phyloP scores from a whole-genome alignment of 192 early-diverging fungal genomes.

The Coemansia sp. region DNA sequence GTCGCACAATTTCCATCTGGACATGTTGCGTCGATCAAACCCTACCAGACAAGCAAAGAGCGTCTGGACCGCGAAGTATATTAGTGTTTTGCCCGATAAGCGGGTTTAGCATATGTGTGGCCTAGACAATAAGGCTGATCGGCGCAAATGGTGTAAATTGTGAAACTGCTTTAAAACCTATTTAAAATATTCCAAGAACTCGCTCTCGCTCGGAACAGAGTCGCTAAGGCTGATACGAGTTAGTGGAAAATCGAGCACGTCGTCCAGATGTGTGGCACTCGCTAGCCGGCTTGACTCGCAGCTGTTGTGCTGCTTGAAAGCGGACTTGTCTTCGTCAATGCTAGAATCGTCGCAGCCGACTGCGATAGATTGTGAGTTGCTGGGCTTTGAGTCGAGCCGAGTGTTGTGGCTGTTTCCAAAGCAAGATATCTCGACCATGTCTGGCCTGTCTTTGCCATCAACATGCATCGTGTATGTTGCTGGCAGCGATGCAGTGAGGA shows the following conservation, averaged over 20 bases:
- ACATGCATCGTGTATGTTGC: constrained; percentile 10
- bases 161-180: not conserved
- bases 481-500: constrained; percentile 13
- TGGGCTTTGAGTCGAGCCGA: not conserved
- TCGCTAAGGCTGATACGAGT: constrained; percentile 7
- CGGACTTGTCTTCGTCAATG: not conserved
- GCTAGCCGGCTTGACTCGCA: not conserved
- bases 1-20: not conserved
- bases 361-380: not conserved
- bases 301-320: not conserved
- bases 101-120: constrained; percentile 1
- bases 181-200: not conserved
- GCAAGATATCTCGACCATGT: not conserved
- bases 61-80: not conserved
- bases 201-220: constrained; percentile 5
- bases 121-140: not conserved
- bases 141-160: not conserved
- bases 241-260: not conserved
- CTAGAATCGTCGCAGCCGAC: not conserved
- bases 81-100: not conserved
- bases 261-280: not conserved
- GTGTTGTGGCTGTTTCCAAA: constrained; percentile 4
- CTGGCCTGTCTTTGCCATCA: constrained; percentile 3
- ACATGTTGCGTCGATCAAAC: not conserved
- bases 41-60: not conserved